Evolutionary conservation across 179 eudicot genomes (phyloP).

Genomic region (Patellifolia procumbens): DNA sequence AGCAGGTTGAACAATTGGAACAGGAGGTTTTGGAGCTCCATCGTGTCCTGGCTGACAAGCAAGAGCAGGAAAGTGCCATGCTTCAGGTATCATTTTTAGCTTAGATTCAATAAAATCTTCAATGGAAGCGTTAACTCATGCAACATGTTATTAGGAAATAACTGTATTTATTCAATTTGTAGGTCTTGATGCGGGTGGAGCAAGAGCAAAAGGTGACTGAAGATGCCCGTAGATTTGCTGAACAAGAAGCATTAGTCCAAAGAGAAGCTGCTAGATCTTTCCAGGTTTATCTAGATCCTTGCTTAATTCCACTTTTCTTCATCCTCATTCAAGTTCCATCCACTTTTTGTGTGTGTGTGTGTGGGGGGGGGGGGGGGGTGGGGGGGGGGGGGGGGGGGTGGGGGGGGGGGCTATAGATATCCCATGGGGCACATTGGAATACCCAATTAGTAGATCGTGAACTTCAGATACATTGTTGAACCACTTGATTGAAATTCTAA

Average conservation of each 20-base stretch:
- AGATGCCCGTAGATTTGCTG: constrained; percentile 96
- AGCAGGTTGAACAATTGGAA: constrained; percentile 90
- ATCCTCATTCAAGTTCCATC: too few species aligned
- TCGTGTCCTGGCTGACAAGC: constrained; percentile 74
- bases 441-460: not conserved
- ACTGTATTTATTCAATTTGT: constrained; percentile 11
- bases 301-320: not conserved
- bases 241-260: constrained; percentile 87
- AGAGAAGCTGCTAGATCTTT: constrained; percentile 77
- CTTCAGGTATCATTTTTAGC: constrained; percentile 69
- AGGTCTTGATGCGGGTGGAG: constrained; percentile 98
- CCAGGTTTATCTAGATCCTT: constrained; percentile 55
- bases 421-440: not conserved
- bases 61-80: constrained; percentile 96
- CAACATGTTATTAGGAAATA: not conserved
- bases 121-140: not conserved
- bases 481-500: not conserved
- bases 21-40: constrained; percentile 75
- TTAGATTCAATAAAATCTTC: constrained; percentile 15
- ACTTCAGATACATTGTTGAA: not conserved
- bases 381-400: too few species aligned
- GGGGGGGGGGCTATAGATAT: too few species aligned
- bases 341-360: too few species aligned
- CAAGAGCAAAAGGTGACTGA: constrained; percentile 97
- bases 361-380: too few species aligned